Percentiles rank a stretch among this genome's conserved stretches.
These are phyloP conservation scores for Endotrypanum monterogeii DNA, from an alignment of 208 protist genomes.

Conservation along the genomic window DNA sequence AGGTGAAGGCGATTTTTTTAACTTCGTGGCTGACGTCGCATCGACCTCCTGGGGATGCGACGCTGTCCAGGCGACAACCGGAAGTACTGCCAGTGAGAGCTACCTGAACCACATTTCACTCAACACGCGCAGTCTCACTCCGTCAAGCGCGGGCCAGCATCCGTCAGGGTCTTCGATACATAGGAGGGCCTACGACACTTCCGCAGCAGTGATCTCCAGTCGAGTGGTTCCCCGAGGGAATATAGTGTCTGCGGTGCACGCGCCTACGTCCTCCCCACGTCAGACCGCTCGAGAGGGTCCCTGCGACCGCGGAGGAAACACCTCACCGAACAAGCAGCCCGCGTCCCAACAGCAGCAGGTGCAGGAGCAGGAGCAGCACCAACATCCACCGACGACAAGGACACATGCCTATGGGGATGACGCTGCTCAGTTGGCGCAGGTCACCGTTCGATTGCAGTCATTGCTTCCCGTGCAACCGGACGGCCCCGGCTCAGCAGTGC, in stretches of 20 bases:
- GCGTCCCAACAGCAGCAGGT: too few relatives aligned
- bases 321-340: not conserved
- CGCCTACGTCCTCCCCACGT: not conserved
- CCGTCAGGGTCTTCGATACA: not conserved
- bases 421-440: not conserved
- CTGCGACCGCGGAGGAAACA: not conserved
- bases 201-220: not conserved
- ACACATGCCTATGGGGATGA: not conserved
- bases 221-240: not conserved
- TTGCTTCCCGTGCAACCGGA: not conserved
- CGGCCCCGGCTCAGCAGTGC: not conserved
- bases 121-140: not conserved
- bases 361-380: conserved; percentile 4
- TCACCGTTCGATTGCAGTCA: not conserved
- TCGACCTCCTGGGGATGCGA: not conserved
- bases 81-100: not conserved
- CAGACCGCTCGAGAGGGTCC: not conserved
- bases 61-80: not conserved
- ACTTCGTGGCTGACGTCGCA: not conserved
- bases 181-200: not conserved
- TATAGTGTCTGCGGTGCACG: not conserved
- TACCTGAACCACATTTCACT: not conserved
- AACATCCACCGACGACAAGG: not conserved
- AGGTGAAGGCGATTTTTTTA: too few relatives aligned
- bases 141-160: not conserved